phyloP scores from a whole-genome alignment of 371 early-diverging fungal genomes.

The Fennellomyces sp. region DNA sequence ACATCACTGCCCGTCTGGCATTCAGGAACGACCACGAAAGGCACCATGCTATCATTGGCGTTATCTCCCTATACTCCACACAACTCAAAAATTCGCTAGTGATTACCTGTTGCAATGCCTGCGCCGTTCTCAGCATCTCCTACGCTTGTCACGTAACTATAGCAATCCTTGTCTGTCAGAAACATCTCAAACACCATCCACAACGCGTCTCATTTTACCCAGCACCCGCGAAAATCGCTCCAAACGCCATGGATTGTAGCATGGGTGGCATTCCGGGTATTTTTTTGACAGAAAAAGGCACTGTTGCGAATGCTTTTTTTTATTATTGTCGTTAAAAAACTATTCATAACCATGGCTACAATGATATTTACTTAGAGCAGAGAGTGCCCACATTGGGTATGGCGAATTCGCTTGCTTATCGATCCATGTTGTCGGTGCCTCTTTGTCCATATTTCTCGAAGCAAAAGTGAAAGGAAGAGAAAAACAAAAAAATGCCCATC shows the following conservation, averaged over 20 bases:
- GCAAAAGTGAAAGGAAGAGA: background rate
- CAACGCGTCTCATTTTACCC: constrained; percentile 27
- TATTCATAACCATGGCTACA: background rate
- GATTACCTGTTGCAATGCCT: constrained; percentile 58
- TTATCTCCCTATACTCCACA: too few species aligned
- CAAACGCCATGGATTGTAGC: constrained; percentile 43
- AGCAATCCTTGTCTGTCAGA: background rate
- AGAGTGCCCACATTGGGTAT: constrained; percentile 46
- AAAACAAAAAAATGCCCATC: background rate
- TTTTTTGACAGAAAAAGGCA: constrained; percentile 37
- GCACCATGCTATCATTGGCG: constrained; percentile 43
- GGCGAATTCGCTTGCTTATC: constrained; percentile 44
- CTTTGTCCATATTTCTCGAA: background rate
- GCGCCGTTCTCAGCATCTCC: constrained; percentile 54
- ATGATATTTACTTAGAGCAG: constrained; percentile 37
- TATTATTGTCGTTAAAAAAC: background rate
- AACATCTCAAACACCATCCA: background rate
- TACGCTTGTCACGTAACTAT: constrained; percentile 42
- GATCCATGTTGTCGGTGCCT: constrained; percentile 24
- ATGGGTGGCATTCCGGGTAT: constrained; percentile 45
- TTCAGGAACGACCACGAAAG: constrained; percentile 50
- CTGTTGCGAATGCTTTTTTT: constrained; percentile 30
- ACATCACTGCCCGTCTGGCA: constrained; percentile 30
- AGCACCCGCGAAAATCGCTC: constrained; percentile 48
- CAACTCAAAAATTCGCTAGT: too few species aligned